phyloP scores from a whole-genome alignment of 1,284 basidiomycete genomes.

The Melampsora larici-populina region DNA sequence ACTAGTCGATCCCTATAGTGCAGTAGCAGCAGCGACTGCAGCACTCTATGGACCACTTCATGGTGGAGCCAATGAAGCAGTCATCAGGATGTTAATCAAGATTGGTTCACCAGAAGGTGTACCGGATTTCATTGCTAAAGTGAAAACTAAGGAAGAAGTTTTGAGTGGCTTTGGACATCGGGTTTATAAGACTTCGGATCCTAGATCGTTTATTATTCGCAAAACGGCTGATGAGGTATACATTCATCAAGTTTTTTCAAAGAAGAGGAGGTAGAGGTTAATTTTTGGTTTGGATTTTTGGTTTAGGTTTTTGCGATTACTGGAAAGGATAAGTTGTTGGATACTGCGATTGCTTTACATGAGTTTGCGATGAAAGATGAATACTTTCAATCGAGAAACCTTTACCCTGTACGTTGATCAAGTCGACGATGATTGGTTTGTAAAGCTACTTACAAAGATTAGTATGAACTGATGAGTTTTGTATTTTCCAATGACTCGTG shows the following conservation, averaged over 20 bases:
- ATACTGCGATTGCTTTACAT: slow-evolving; percentile 80
- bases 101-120: slow-evolving; percentile 76
- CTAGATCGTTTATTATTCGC: slow-evolving; percentile 78
- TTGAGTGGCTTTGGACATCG: slow-evolving; percentile 81
- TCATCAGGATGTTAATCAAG: slow-evolving; percentile 76
- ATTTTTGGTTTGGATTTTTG: slow-evolving; percentile 7
- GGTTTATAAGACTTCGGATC: slow-evolving; percentile 61
- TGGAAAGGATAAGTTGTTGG: slow-evolving; percentile 72
- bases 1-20: slow-evolving; percentile 79
- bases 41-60: slow-evolving; percentile 66
- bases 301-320: slow-evolving; percentile 55
- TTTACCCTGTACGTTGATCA: slow-evolving; percentile 47
- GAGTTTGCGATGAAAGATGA: slow-evolving; percentile 82
- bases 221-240: slow-evolving; percentile 76
- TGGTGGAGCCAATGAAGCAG: slow-evolving; percentile 55
- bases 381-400: slow-evolving; percentile 67
- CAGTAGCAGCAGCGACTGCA: slow-evolving; percentile 76
- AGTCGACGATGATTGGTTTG: neutral
- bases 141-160: slow-evolving; percentile 78
- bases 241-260: neutral
- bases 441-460: slow-evolving; percentile 55
- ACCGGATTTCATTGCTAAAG: slow-evolving; percentile 73
- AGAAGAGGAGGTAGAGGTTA: neutral
- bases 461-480: neutral
- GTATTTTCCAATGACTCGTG: neutral